phyloP scores from a whole-genome alignment of 495 filamentous ascomycete genomes.

The Tuber borchii region DNA sequence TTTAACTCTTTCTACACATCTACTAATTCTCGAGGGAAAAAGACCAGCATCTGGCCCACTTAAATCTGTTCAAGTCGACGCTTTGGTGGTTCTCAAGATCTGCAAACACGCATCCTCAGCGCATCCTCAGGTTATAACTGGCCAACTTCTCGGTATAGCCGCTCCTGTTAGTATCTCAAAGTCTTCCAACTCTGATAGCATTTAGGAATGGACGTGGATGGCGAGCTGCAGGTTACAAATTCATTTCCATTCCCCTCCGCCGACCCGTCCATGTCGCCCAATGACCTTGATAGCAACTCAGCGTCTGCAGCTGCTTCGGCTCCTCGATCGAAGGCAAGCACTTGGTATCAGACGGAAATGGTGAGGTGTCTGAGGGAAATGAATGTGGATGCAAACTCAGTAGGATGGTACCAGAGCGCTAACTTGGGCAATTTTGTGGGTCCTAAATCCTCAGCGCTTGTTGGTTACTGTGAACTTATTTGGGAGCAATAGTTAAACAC shows the following conservation, averaged over 20 bases:
- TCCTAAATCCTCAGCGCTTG: not conserved
- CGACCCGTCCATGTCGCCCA: conserved; percentile 59
- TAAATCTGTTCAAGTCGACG: conserved; percentile 71
- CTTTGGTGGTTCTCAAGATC: conserved; percentile 80
- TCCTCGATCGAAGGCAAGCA: conserved; percentile 83
- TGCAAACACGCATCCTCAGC: conserved; percentile 53
- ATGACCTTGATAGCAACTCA: conserved; percentile 66
- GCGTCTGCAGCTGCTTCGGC: conserved; percentile 77
- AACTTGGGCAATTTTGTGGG: conserved; percentile 89
- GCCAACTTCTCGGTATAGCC: conserved; percentile 38
- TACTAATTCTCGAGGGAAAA: not conserved
- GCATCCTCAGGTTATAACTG: conserved; percentile 38
- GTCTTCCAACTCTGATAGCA: conserved; percentile 44
- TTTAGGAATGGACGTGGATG: conserved; percentile 86
- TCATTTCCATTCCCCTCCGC: conserved; percentile 86
- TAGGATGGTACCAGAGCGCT: conserved; percentile 97
- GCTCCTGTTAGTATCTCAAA: conserved; percentile 44
- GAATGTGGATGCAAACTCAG: conserved; percentile 95
- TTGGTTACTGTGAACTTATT: conserved; percentile 5
- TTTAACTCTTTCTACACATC: conserved; percentile 2
- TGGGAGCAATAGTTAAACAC: conserved; percentile 53
- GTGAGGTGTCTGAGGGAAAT: conserved; percentile 92
- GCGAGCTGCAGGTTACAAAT: conserved; percentile 84
- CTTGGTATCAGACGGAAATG: conserved; percentile 91
- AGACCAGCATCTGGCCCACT: conserved; percentile 45